Conservation (phyloP, 148 eudicot genomes). For the Silene uniflora region DNA sequence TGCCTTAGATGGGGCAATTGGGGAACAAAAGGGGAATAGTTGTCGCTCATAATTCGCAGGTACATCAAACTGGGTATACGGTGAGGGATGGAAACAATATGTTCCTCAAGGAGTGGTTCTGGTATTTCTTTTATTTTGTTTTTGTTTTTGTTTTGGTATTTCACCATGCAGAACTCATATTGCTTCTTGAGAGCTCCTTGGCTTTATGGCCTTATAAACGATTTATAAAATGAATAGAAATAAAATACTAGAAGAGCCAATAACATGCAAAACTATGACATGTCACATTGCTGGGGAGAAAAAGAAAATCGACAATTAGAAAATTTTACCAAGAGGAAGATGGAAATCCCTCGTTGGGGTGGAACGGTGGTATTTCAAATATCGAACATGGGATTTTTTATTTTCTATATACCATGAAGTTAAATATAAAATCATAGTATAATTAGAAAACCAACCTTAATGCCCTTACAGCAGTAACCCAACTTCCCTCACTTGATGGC, state of each 20-base stretch:
- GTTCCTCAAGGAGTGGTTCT: neutral
- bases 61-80: neutral
- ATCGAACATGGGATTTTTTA: neutral
- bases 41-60: neutral
- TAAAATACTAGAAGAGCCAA: neutral
- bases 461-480: slow-evolving; percentile 88
- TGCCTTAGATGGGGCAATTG: too few relatives aligned
- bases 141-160: neutral
- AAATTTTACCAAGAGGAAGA: neutral
- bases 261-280: neutral
- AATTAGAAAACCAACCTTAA: slow-evolving; percentile 49
- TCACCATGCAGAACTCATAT: neutral
- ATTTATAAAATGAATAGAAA: too few relatives aligned
- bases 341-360: neutral
- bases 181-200: neutral
- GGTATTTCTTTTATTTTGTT: too few relatives aligned
- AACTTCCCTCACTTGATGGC: slow-evolving; percentile 86
- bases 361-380: neutral
- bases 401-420: neutral
- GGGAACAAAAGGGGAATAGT: too few relatives aligned
- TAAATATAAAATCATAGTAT: neutral
- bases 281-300: neutral
- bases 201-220: neutral
- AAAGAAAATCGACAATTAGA: neutral
- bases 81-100: neutral